A percentile compares a stretch with the other conserved stretches of the same genome.
phyloP scores from a whole-genome alignment of 331 rosid species.

The Phaseolus coccineus region DNA sequence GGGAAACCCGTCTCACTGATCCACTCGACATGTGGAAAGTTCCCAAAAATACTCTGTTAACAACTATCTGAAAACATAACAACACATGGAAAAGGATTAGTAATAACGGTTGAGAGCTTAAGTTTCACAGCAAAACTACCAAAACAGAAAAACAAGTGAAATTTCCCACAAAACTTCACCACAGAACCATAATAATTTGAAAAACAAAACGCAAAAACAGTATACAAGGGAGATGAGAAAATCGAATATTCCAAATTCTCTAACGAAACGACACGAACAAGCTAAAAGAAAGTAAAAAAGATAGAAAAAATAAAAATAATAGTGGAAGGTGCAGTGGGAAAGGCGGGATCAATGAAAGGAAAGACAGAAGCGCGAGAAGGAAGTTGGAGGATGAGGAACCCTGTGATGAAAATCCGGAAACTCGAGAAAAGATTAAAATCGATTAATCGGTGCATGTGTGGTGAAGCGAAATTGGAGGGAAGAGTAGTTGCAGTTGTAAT shows the following conservation, averaged over 20 bases:
- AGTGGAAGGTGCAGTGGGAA: not conserved
- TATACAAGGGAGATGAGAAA: not conserved
- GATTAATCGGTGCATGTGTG: conserved; percentile 20
- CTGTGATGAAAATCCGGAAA: conserved; percentile 43
- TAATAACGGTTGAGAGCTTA: not conserved
- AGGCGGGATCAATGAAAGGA: conserved; percentile 33
- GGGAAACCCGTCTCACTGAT: conserved; percentile 75
- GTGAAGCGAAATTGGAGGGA: conserved; percentile 32
- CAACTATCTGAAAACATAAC: conserved; percentile 42
- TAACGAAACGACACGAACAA: not conserved
- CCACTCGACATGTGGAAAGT: conserved; percentile 74
- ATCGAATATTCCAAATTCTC: not conserved
- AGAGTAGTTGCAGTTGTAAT: not conserved
- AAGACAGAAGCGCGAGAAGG: not conserved
- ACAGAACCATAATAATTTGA: not conserved
- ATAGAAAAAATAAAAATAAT: not conserved
- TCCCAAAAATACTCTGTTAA: conserved; percentile 12
- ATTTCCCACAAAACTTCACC: not conserved
- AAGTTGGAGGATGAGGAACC: conserved; percentile 34
- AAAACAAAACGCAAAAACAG: not conserved
- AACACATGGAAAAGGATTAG: conserved; percentile 1
- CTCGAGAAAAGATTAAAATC: conserved; percentile 12
- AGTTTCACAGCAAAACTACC: conserved; percentile 28
- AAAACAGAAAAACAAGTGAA: not conserved
- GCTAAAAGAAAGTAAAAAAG: not conserved